These are phyloP conservation scores for Suhomyces sp. DNA, from an alignment of 805 yeast species.

Conservation along the genomic window DNA sequence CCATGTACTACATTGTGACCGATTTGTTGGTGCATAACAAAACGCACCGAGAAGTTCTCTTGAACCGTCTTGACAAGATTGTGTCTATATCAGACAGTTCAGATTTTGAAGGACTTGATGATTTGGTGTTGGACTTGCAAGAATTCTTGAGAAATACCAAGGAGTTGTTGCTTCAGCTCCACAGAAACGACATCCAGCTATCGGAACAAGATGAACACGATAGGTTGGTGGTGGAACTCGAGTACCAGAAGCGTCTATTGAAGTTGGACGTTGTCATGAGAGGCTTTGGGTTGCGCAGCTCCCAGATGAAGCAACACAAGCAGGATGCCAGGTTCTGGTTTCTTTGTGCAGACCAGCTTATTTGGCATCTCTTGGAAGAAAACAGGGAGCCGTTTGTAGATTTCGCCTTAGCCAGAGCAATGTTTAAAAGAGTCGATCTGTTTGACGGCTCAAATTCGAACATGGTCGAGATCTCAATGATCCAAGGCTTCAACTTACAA, in stretches of 20 bases:
- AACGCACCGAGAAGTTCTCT: slow-evolving; percentile 23
- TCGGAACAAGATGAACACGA: slow-evolving; percentile 19
- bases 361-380: slow-evolving; percentile 65
- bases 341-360: slow-evolving; percentile 58
- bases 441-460: slow-evolving; percentile 68
- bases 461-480: slow-evolving; percentile 51
- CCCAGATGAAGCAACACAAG: slow-evolving; percentile 18
- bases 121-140: slow-evolving; percentile 29
- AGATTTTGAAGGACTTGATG: slow-evolving; percentile 36
- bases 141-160: slow-evolving; percentile 25
- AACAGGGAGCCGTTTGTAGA: slow-evolving; percentile 65
- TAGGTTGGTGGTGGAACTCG: slow-evolving; percentile 26
- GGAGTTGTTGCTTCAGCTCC: slow-evolving; percentile 40
- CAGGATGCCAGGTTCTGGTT: slow-evolving; percentile 23
- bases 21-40: slow-evolving; percentile 33
- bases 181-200: slow-evolving; percentile 27
- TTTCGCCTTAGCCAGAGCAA: slow-evolving; percentile 59
- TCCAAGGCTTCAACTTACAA: slow-evolving; percentile 69
- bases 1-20: slow-evolving; percentile 32
- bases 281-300: slow-evolving; percentile 23
- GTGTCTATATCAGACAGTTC: slow-evolving; percentile 34
- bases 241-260: slow-evolving; percentile 29
- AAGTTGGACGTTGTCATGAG: slow-evolving; percentile 36
- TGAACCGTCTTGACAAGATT: slow-evolving; percentile 41
- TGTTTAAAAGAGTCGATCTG: slow-evolving; percentile 59